Evolutionary conservation across 2,329 filamentous ascomycete species (phyloP).

Genomic region (Drechslerella coelobrocha): DNA sequence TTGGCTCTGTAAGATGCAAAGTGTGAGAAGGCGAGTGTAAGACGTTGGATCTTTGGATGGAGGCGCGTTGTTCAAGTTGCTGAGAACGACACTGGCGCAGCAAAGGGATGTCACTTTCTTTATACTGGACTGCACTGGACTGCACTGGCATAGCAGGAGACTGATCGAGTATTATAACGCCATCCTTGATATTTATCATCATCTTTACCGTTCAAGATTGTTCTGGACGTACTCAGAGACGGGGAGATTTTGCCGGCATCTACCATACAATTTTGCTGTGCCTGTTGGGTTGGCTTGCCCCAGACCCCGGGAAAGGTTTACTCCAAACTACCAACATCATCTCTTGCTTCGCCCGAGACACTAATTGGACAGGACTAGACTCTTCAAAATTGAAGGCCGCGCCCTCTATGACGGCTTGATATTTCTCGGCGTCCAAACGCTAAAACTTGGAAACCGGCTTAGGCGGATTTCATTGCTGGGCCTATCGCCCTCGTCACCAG

Average conservation of each 20-base stretch:
- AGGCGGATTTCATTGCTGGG: constrained; percentile 10
- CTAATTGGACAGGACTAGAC: not conserved
- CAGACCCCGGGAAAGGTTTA: constrained; percentile 8
- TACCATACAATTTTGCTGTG: constrained; percentile 25
- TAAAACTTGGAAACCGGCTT: constrained; percentile 7
- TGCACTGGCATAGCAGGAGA: constrained; percentile 19
- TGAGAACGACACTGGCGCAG: not conserved
- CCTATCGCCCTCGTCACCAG: not conserved
- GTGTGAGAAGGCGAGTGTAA: not conserved
- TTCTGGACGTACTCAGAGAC: not conserved
- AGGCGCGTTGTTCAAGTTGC: constrained; percentile 12
- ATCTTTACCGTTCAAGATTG: not conserved
- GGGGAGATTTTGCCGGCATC: constrained; percentile 26
- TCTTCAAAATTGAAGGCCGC: not conserved
- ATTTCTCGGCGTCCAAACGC: not conserved
- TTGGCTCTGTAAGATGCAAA: not conserved
- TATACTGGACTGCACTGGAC: constrained; percentile 30
- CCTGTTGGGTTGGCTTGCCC: constrained; percentile 22
- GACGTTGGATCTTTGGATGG: constrained; percentile 10
- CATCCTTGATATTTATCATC: not conserved
- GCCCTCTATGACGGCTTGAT: not conserved
- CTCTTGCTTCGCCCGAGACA: not conserved
- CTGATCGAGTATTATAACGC: constrained; percentile 6
- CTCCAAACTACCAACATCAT: not conserved
- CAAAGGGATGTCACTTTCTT: constrained; percentile 36